Conservation (phyloP, 257 asterid species). For the Ligustrum vulgare region DNA sequence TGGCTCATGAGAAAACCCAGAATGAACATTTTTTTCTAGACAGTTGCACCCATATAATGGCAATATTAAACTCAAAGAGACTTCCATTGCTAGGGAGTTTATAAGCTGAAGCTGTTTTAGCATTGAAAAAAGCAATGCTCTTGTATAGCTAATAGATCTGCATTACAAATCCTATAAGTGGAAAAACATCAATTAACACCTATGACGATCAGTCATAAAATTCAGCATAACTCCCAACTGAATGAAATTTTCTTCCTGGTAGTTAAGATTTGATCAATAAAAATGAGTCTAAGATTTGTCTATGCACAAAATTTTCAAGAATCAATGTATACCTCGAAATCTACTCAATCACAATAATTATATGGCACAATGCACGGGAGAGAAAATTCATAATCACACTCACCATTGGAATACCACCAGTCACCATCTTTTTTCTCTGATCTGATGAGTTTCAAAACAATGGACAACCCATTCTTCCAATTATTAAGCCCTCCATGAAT, state of each 20-base stretch:
- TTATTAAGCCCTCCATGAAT: constrained; percentile 87
- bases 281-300: background rate
- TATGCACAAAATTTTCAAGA: background rate
- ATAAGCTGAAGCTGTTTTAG: background rate
- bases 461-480: constrained; percentile 81
- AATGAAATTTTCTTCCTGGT: background rate
- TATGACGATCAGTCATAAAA: background rate
- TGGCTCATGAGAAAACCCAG: background rate
- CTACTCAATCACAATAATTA: constrained; percentile 8
- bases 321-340: constrained; percentile 10
- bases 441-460: constrained; percentile 60
- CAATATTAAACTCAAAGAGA: background rate
- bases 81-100: background rate
- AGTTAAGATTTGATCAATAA: background rate
- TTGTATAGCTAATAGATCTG: background rate
- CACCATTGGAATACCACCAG: constrained; percentile 94
- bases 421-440: constrained; percentile 55
- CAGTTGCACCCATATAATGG: background rate
- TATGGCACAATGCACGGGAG: constrained; percentile 17
- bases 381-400: constrained; percentile 27
- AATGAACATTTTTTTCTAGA: background rate
- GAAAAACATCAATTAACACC: background rate
- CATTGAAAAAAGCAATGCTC: background rate
- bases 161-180: background rate
- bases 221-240: background rate